Conservation (phyloP, 768 basidiomycete genomes). For the Suillus discolor region DNA sequence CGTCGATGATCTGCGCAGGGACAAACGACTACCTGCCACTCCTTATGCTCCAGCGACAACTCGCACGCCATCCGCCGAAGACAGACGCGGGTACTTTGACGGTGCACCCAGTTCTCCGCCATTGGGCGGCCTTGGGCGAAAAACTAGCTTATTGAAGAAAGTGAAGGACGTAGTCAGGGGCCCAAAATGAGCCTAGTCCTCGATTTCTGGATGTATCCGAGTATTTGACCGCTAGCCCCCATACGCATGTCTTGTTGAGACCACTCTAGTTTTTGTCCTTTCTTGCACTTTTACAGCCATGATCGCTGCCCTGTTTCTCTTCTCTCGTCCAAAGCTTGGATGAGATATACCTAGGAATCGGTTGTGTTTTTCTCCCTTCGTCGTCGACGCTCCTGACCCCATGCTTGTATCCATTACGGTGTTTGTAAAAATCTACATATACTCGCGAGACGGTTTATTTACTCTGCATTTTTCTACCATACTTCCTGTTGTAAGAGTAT, state of each 20-base stretch:
- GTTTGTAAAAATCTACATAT: slow-evolving; percentile 33
- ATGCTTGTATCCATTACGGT: slow-evolving; percentile 35
- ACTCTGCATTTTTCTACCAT: slow-evolving; percentile 29
- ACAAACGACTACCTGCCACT: slow-evolving; percentile 57
- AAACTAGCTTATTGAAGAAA: slow-evolving; percentile 80
- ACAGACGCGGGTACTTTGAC: slow-evolving; percentile 54
- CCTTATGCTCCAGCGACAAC: slow-evolving; percentile 33
- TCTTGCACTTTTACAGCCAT: slow-evolving; percentile 15
- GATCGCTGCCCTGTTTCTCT: slow-evolving; percentile 1
- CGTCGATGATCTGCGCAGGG: slow-evolving; percentile 51
- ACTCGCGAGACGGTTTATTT: slow-evolving; percentile 31
- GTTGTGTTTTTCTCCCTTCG: slow-evolving; percentile 3
- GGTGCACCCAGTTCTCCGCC: slow-evolving; percentile 37
- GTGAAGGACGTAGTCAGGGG: slow-evolving; percentile 73
- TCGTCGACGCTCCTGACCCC: slow-evolving; percentile 11
- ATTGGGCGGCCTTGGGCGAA: slow-evolving; percentile 59
- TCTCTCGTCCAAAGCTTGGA: slow-evolving; percentile 5
- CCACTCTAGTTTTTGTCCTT: slow-evolving; percentile 12
- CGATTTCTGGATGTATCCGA: slow-evolving; percentile 11
- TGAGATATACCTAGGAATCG: not conserved
- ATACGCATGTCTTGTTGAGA: slow-evolving; percentile 5
- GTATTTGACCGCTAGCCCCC: slow-evolving; percentile 11
- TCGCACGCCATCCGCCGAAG: slow-evolving; percentile 31
- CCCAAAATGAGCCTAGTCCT: slow-evolving; percentile 35
- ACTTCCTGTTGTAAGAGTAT: slow-evolving; percentile 12